Base-by-base conservation (phyloP, 1,284 basidiomycete species). In the Wolfiporia cocos region DNA sequence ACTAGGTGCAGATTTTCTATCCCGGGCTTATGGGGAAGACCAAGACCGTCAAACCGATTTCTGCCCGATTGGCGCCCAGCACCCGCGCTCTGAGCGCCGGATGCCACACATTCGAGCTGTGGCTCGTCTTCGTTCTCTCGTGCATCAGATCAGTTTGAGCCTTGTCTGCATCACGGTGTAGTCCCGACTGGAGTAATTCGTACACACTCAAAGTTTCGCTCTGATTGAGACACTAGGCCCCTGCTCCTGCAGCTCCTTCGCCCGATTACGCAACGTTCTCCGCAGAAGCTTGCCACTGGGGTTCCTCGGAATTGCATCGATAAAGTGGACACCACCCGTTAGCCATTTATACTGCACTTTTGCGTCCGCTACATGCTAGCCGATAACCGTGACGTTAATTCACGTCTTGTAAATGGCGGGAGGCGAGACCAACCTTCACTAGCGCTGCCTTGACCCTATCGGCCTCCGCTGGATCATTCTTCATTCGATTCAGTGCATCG, bases 401-500 rank as follows among this genome's bases (percentile, higher is more conserved):
- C 9, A 28, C 26, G 26, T 14, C 7, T 28, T 14, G 26, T 14
- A 28, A 28, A 28, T 28, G 9, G 26, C 7, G 7, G 14, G 26
- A 7, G 7, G 26, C 7, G 26, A 28, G 9, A 9, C 52, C 21
- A n/a, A 58, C 56, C 55, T 57, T 55, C 28, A 52, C 44, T 28
- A 62, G 44, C 17, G 40, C 48, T 3, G 46, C 44, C 21, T 51
- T 50, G 30, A 56, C 58, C 47, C 58, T 58, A n/a, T 64, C 62
- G 3, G 53, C 62, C 11, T 65, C 68, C 0, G 39, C 34, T 4
- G 67, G 50, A 47, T 68, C 61, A 18, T 46, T 35, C 48, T 62
- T 53, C 21, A 71, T 61, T 14, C 69, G 66, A 39, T 62, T 61
- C 12, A 59, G 56, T 0, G 74, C 70, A 6, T 65, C 58, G 5